Evolutionary conservation across 805 yeast species (phyloP).

Genomic region (Starmerella sp.): DNA sequence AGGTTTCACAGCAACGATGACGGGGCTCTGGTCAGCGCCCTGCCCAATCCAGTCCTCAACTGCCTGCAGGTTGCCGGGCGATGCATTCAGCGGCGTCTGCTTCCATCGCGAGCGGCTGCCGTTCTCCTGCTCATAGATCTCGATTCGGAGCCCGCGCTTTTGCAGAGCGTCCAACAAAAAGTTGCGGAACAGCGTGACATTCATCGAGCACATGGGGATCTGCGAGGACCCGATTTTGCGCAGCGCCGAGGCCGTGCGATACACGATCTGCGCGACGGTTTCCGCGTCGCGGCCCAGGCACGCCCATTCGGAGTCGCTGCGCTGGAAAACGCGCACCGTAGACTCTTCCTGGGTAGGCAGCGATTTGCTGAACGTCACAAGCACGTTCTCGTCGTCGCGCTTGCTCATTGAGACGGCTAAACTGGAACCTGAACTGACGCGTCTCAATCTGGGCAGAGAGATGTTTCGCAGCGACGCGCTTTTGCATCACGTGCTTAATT

Average conservation of each 20-base stretch:
- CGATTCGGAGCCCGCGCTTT: slow-evolving; percentile 64
- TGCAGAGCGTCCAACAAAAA: slow-evolving; percentile 56
- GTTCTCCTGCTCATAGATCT: slow-evolving; percentile 52
- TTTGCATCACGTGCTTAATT: not conserved
- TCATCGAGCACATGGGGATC: slow-evolving; percentile 46
- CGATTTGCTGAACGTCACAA: slow-evolving; percentile 24
- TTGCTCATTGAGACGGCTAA: slow-evolving; percentile 6
- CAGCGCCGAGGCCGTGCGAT: slow-evolving; percentile 71
- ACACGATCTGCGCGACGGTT: slow-evolving; percentile 70
- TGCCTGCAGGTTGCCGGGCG: slow-evolving; percentile 81
- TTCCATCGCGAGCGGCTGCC: slow-evolving; percentile 39
- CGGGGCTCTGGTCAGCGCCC: slow-evolving; percentile 37
- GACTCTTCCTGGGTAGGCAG: slow-evolving; percentile 18
- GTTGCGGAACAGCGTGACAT: slow-evolving; percentile 59
- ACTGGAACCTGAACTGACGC: not conserved
- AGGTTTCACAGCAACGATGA: slow-evolving; percentile 44
- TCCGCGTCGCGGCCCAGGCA: slow-evolving; percentile 67
- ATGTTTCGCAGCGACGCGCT: not conserved
- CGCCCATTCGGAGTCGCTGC: slow-evolving; percentile 62
- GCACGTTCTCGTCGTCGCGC: slow-evolving; percentile 35
- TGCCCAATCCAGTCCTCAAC: slow-evolving; percentile 59
- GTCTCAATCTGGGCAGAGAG: not conserved
- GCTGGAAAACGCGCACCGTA: slow-evolving; percentile 60
- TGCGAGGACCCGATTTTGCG: slow-evolving; percentile 35
- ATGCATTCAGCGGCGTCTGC: slow-evolving; percentile 44